Base-by-base conservation (phyloP, 495 filamentous ascomycete genomes). In the Tuber borchii region DNA sequence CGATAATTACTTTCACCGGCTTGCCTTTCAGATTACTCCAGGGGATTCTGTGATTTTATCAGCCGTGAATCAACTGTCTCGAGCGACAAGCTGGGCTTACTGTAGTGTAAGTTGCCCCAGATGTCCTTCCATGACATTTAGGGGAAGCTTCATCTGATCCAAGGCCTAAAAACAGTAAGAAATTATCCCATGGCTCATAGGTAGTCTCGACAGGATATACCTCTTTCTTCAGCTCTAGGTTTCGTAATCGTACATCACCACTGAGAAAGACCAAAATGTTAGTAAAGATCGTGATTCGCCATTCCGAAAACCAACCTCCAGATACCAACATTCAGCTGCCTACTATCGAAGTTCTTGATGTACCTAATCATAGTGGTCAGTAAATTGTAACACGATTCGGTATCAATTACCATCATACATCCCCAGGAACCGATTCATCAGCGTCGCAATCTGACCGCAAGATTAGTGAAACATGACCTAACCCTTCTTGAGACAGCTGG, bases 351-450 rank as follows among this genome's bases (percentile, higher is more conserved):
- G 84, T 99, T 99, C 87, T 95, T 94, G 83, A 99, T 93, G 86
- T 83, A 83, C 81, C 81, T 82, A 17, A 42, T 48, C 22, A 68
- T 31, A 22, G 68, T 77, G n/a, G 77, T 74, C 14, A 40, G 39
- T 39, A n/a, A 4, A n/a, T 26, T 3, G n/a, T 37, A 39, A 44
- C 16, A 46, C 17, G 34, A 9, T 14, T 16, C 31, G 26, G 65
- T 37, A 45, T 19, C 20, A 42, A 65, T 16, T 26, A 20, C n/a
- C 56, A 22, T 17, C 76, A 39, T 98, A 98, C 90, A 98, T 97
- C 86, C 96, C 96, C 89, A 99, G 85, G 85, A 98, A 97, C 85
- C 96, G 93, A 86, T 99, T 99, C 82, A 99, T 90, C 86, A 99
- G 87, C 84, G 93, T 96, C 79, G 95, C 93, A 77, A 83, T 82